Evolutionary conservation across 1,284 basidiomycete genomes (phyloP).

Genomic region (Cutaneotrichosporon sp.): DNA sequence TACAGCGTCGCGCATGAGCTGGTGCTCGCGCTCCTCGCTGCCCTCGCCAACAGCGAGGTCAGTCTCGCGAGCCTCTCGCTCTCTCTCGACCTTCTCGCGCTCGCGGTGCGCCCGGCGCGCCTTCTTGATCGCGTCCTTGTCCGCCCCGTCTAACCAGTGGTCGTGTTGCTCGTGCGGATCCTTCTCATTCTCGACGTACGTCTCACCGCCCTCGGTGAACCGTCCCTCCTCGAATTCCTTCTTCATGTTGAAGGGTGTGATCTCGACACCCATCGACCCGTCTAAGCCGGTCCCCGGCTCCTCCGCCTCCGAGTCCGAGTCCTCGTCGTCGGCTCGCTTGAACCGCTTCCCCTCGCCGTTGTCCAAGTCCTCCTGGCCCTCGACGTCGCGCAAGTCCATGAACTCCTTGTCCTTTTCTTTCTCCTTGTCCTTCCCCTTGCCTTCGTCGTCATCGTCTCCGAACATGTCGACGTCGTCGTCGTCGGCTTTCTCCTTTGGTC

Average conservation of each 20-base stretch:
- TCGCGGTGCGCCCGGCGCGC: conserved; percentile 73
- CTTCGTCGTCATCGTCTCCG: conserved; percentile 51
- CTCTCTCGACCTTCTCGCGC: conserved; percentile 63
- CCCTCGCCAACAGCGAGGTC: conserved; percentile 56
- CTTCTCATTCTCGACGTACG: conserved; percentile 72
- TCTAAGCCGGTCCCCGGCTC: conserved; percentile 32
- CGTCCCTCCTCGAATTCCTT: conserved; percentile 97
- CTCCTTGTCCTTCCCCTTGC: conserved; percentile 19
- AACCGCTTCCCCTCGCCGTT: conserved; percentile 57
- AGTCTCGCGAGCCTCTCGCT: conserved; percentile 64
- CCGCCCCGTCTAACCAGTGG: conserved; percentile 87
- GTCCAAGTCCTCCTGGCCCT: conserved; percentile 80
- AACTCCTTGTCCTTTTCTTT: conserved; percentile 63
- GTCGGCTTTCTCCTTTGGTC: conserved; percentile 58
- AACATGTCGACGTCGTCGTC: conserved; percentile 77
- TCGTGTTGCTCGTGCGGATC: conserved; percentile 92
- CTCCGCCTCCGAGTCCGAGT: conserved; percentile 29
- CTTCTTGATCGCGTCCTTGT: conserved; percentile 79
- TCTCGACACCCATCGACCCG: conserved; percentile 81
- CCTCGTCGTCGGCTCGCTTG: conserved; percentile 63
- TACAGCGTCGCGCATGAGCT: conserved; percentile 68
- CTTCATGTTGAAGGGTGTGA: conserved; percentile 98
- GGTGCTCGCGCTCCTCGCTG: conserved; percentile 60
- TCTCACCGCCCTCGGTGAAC: conserved; percentile 85
- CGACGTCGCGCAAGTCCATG: conserved; percentile 86